Percentiles rank a stretch among this genome's conserved stretches.
These are phyloP conservation scores for Plantago coronopus DNA, from an alignment of 305 asterid species.

Conservation along the genomic window DNA sequence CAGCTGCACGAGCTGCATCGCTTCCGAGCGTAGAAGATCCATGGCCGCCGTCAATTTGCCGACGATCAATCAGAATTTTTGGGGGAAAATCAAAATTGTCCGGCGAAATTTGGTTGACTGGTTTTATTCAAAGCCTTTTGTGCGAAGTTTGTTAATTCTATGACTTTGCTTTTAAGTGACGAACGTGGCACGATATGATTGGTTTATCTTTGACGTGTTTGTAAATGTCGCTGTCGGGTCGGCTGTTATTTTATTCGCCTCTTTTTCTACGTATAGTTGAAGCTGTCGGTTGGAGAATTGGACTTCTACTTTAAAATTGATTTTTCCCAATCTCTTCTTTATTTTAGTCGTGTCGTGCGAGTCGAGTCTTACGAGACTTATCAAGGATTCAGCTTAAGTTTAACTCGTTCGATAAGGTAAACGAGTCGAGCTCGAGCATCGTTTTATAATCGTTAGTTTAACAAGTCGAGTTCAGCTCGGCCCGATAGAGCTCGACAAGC, in stretches of 20 bases:
- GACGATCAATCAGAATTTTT: not conserved
- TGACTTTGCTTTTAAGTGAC: not conserved
- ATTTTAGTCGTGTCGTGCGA: too few species aligned
- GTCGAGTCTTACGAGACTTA: too few species aligned
- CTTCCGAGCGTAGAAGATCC: slow-evolving; percentile 70
- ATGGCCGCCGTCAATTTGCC: slow-evolving; percentile 28
- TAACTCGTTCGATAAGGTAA: too few species aligned
- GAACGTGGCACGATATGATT: not conserved
- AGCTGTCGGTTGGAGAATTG: not conserved
- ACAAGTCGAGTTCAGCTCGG: too few species aligned
- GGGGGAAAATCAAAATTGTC: not conserved
- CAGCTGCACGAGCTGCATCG: slow-evolving; percentile 60
- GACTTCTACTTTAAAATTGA: too few species aligned
- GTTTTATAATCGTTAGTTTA: too few species aligned
- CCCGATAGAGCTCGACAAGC: too few species aligned
- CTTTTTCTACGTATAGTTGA: not conserved
- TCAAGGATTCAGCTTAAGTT: too few species aligned
- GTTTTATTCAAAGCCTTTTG: not conserved
- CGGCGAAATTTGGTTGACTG: not conserved
- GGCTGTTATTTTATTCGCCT: not conserved
- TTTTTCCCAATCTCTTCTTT: too few species aligned
- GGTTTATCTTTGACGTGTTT: not conserved
- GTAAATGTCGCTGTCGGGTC: not conserved
- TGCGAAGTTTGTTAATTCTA: not conserved
- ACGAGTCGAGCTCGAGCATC: too few species aligned